Evolutionary conservation across 352 stramenopile species (phyloP).

Genomic region (Stramenopiles sp.): DNA sequence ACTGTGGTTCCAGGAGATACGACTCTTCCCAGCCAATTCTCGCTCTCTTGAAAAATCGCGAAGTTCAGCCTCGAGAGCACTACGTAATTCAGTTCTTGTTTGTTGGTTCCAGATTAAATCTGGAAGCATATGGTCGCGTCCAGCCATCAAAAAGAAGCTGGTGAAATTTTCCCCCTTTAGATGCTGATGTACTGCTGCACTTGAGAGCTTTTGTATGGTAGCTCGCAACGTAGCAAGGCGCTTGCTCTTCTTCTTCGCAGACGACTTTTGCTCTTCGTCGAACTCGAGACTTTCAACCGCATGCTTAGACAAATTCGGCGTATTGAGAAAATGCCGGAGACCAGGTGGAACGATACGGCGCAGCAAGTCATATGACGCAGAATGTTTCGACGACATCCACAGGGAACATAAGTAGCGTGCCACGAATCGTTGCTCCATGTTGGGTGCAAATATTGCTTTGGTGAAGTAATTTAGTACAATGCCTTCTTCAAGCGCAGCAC

Average conservation of each 20-base stretch:
- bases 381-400: slow-evolving; percentile 69
- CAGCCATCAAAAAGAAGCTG: slow-evolving; percentile 78
- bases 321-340: slow-evolving; percentile 60
- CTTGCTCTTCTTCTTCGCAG: slow-evolving; percentile 21
- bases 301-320: slow-evolving; percentile 43
- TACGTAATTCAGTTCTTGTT: slow-evolving; percentile 62
- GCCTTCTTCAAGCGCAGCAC: slow-evolving; percentile 67
- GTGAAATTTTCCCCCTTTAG: slow-evolving; percentile 62
- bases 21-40: slow-evolving; percentile 42
- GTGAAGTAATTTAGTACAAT: slow-evolving; percentile 77
- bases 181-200: neutral
- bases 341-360: slow-evolving; percentile 60
- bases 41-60: slow-evolving; percentile 54
- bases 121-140: slow-evolving; percentile 62
- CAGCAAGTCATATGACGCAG: slow-evolving; percentile 60
- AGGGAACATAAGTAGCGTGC: slow-evolving; percentile 78
- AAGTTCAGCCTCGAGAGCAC: slow-evolving; percentile 45
- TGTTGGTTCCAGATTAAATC: slow-evolving; percentile 79
- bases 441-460: slow-evolving; percentile 67
- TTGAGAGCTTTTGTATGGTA: slow-evolving; percentile 9
- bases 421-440: slow-evolving; percentile 71
- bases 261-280: slow-evolving; percentile 41
- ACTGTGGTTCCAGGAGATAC: slow-evolving; percentile 82
- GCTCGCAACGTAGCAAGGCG: neutral
- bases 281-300: slow-evolving; percentile 58